phyloP scores from a whole-genome alignment of 2,329 filamentous ascomycete genomes.

The Hypoxylon sp. region DNA sequence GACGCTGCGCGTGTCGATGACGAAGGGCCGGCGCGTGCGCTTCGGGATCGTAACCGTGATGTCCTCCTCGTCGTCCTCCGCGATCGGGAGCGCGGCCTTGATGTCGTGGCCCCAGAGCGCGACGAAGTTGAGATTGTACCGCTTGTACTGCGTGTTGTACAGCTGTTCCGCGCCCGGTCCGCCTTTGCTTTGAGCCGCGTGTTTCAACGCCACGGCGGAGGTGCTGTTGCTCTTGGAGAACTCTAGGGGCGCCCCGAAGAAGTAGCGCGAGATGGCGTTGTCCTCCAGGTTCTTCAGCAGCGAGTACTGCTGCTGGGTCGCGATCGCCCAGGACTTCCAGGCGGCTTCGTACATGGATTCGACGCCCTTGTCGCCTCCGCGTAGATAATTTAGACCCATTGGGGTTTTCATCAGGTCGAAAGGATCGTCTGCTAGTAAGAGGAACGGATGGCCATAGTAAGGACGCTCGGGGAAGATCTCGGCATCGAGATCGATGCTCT shows the following conservation, averaged over 20 bases:
- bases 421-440: conserved; percentile 57
- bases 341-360: conserved; percentile 57
- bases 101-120: conserved; percentile 67
- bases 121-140: conserved; percentile 69
- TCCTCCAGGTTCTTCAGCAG: conserved; percentile 66
- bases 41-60: conserved; percentile 59
- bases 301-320: conserved; percentile 63
- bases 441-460: conserved; percentile 66
- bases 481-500: conserved; percentile 21
- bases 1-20: conserved; percentile 69
- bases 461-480: conserved; percentile 54
- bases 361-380: conserved; percentile 45
- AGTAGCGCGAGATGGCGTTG: conserved; percentile 62
- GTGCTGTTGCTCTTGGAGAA: conserved; percentile 40
- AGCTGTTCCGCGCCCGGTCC: conserved; percentile 53
- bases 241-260: conserved; percentile 58
- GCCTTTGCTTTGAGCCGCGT: conserved; percentile 29
- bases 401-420: conserved; percentile 62
- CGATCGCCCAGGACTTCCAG: conserved; percentile 65
- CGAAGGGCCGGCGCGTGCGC: conserved; percentile 59
- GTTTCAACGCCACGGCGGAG: conserved; percentile 35
- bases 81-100: conserved; percentile 61
- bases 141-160: conserved; percentile 64
- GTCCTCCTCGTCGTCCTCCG: conserved; percentile 63
- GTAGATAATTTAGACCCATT: conserved; percentile 58